A percentile compares a stretch with the other conserved stretches of the same genome.
Conservation (phyloP, 495 filamentous ascomycete species). For the Xylaria flabelliformis region DNA sequence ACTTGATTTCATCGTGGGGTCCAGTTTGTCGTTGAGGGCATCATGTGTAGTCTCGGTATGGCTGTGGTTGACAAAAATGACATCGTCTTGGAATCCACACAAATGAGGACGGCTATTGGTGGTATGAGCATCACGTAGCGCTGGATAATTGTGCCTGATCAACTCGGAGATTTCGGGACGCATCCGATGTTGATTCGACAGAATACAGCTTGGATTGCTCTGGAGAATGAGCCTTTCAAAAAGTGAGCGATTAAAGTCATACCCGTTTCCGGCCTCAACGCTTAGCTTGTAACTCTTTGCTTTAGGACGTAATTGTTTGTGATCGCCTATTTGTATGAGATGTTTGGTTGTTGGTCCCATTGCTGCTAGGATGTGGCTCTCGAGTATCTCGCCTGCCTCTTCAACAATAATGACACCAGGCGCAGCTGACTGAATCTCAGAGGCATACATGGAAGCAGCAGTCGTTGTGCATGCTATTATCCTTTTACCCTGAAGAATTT, state of each 20-base stretch:
- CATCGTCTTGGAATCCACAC: slow-evolving; percentile 64
- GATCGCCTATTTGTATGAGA: slow-evolving; percentile 77
- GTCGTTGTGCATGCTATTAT: slow-evolving; percentile 82
- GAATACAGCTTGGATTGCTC: slow-evolving; percentile 60
- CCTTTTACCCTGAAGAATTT: slow-evolving; percentile 59
- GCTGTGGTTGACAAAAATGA: slow-evolving; percentile 72
- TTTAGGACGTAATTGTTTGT: slow-evolving; percentile 77
- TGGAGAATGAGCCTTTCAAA: slow-evolving; percentile 72
- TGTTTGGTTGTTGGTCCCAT: slow-evolving; percentile 67
- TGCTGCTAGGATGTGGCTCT: slow-evolving; percentile 71
- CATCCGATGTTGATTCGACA: slow-evolving; percentile 74
- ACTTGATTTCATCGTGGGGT: slow-evolving; percentile 55
- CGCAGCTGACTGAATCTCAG: slow-evolving; percentile 56
- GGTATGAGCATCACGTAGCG: slow-evolving; percentile 62
- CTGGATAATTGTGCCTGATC: slow-evolving; percentile 70
- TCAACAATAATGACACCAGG: slow-evolving; percentile 71
- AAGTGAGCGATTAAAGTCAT: slow-evolving; percentile 72
- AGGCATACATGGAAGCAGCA: slow-evolving; percentile 67
- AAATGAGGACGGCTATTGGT: slow-evolving; percentile 58
- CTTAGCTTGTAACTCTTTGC: slow-evolving; percentile 68
- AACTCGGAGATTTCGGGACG: slow-evolving; percentile 70
- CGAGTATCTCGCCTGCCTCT: slow-evolving; percentile 81
- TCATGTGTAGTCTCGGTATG: slow-evolving; percentile 56
- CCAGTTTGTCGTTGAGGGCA: slow-evolving; percentile 56
- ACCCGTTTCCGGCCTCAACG: slow-evolving; percentile 71